Percentiles rank a stretch among this genome's conserved stretches.
phyloP scores from a whole-genome alignment of 352 stramenopile species.

The Phytophthora cactorum region DNA sequence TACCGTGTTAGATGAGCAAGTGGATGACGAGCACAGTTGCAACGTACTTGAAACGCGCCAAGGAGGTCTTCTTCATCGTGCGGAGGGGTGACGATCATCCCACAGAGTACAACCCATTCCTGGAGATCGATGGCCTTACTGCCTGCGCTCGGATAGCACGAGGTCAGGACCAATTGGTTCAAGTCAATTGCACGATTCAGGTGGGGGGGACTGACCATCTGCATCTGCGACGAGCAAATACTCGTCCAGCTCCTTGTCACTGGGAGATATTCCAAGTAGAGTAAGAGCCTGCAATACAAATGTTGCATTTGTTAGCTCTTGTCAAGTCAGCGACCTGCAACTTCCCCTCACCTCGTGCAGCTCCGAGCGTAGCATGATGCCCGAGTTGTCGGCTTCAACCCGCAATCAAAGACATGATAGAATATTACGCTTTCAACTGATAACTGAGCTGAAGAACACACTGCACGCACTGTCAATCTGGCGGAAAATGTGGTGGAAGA shows the following conservation, averaged over 20 bases:
- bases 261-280: constrained; percentile 59
- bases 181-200: neutral
- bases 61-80: constrained; percentile 60
- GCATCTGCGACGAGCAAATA: constrained; percentile 69
- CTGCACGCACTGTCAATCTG: constrained; percentile 62
- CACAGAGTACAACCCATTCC: constrained; percentile 73
- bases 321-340: neutral
- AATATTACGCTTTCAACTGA: neutral
- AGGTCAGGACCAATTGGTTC: neutral
- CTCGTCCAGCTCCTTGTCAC: constrained; percentile 72
- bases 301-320: neutral
- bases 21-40: neutral
- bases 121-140: constrained; percentile 75
- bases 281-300: constrained; percentile 42
- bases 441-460: neutral
- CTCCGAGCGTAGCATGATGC: constrained; percentile 72
- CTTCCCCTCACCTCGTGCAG: constrained; percentile 55
- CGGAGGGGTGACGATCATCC: constrained; percentile 60
- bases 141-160: constrained; percentile 16
- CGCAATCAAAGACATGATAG: neutral
- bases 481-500: constrained; percentile 75
- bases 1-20: constrained; percentile 1
- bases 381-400: constrained; percentile 51
- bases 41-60: constrained; percentile 58
- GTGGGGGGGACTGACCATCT: constrained; percentile 31